Evolutionary conservation across 257 asterid species (phyloP).

Genomic region (Petunia axillaris): DNA sequence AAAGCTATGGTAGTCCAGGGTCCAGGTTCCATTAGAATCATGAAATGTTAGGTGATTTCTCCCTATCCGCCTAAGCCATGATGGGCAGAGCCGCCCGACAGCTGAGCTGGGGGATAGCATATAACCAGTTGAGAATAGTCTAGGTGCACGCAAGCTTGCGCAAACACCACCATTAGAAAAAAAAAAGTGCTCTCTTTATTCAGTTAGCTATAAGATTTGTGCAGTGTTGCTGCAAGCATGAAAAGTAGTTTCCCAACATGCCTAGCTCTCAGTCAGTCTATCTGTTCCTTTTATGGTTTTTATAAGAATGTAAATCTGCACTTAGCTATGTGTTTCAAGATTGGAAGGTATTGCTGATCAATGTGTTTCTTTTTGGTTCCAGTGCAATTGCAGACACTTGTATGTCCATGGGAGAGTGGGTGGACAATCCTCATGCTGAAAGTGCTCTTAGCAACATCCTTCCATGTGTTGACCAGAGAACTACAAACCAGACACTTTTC

Average conservation of each 20-base stretch:
- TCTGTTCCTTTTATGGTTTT: not conserved
- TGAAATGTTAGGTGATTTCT: too few species aligned
- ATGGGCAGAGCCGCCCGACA: too few species aligned
- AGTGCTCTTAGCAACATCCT: slow-evolving; percentile 93
- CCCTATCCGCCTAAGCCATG: too few species aligned
- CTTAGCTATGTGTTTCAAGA: not conserved
- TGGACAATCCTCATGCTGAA: slow-evolving; percentile 94
- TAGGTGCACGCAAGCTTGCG: not conserved
- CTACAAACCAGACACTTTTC: slow-evolving; percentile 80
- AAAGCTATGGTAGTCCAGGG: not conserved
- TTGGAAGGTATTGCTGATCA: not conserved
- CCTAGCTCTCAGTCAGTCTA: not conserved
- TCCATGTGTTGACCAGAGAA: slow-evolving; percentile 91
- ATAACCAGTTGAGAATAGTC: not conserved
- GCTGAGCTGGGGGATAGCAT: too few species aligned
- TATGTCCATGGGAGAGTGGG: slow-evolving; percentile 99
- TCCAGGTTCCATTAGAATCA: too few species aligned
- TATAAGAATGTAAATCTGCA: not conserved
- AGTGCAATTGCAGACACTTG: slow-evolving; percentile 86
- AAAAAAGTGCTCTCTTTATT: not conserved
- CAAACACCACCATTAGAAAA: not conserved
- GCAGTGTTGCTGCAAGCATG: not conserved
- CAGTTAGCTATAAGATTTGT: not conserved
- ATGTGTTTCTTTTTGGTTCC: slow-evolving; percentile 26
- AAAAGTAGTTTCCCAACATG: not conserved